phyloP scores from a whole-genome alignment of 2,329 filamentous ascomycete species.

The Elsinoe perseae region DNA sequence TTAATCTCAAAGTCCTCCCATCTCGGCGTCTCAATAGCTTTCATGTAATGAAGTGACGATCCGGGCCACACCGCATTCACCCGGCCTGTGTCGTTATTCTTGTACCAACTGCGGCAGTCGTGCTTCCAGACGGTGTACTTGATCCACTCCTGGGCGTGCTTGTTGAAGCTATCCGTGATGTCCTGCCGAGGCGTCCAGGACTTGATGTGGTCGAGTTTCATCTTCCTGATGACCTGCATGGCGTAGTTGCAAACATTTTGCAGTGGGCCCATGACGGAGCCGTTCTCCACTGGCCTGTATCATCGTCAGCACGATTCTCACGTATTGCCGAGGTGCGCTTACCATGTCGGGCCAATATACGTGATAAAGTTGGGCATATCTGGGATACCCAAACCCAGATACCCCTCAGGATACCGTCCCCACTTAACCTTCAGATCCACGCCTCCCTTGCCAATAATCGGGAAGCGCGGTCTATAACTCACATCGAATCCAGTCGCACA shows the following conservation, averaged over 20 bases:
- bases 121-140: conserved; percentile 45
- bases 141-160: conserved; percentile 40
- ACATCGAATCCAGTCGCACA: conserved; percentile 42
- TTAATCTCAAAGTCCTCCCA: conserved; percentile 40
- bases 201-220: conserved; percentile 40
- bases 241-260: conserved; percentile 35
- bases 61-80: conserved; percentile 45
- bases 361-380: conserved; percentile 39
- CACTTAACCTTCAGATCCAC: conserved; percentile 35
- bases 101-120: conserved; percentile 41
- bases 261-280: conserved; percentile 37
- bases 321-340: conserved; percentile 12
- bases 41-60: conserved; percentile 42
- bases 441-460: conserved; percentile 36
- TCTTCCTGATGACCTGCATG: conserved; percentile 38
- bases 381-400: conserved; percentile 36
- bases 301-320: background rate
- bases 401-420: conserved; percentile 34
- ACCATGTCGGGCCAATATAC: conserved; percentile 35
- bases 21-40: conserved; percentile 33
- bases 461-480: conserved; percentile 37
- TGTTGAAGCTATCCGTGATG: conserved; percentile 38
- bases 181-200: conserved; percentile 35
- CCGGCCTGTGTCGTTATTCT: conserved; percentile 40
- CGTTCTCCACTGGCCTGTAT: conserved; percentile 39